A percentile compares a stretch with the other conserved stretches of the same genome.
These are phyloP conservation scores for Zanthoxylum bungeanum DNA, from an alignment of 345 rosid genomes.

Conservation along the genomic window DNA sequence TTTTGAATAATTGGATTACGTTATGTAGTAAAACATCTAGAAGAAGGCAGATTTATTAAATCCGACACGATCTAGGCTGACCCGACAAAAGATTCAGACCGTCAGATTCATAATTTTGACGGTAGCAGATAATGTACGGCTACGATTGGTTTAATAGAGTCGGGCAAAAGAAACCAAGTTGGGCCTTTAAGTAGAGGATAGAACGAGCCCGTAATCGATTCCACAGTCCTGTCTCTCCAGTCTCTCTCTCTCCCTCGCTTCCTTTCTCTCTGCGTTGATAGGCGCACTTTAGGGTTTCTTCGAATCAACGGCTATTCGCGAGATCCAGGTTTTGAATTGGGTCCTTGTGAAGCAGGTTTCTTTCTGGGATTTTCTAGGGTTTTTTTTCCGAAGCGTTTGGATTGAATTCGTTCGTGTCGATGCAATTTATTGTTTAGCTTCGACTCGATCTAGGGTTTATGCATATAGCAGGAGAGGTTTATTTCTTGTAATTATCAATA, in stretches of 20 bases:
- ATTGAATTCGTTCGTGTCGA: slow-evolving; percentile 8
- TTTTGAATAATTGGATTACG: neutral
- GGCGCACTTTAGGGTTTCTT: slow-evolving; percentile 23
- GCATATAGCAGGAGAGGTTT: slow-evolving; percentile 3
- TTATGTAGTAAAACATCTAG: neutral
- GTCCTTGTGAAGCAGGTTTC: slow-evolving; percentile 17
- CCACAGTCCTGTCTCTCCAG: slow-evolving; percentile 4
- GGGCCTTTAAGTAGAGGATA: slow-evolving; percentile 43
- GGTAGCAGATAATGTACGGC: slow-evolving; percentile 30
- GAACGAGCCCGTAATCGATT: slow-evolving; percentile 8
- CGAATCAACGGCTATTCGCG: slow-evolving; percentile 29
- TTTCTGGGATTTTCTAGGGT: slow-evolving; percentile 38
- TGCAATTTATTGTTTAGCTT: slow-evolving; percentile 15
- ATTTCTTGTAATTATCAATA: neutral
- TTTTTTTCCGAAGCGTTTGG: neutral
- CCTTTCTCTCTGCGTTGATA: slow-evolving; percentile 7
- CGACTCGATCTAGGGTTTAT: slow-evolving; percentile 26
- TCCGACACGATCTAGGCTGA: slow-evolving; percentile 3
- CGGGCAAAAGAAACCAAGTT: slow-evolving; percentile 15
- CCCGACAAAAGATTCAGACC: neutral
- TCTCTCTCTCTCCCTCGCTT: neutral
- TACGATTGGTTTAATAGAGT: slow-evolving; percentile 32
- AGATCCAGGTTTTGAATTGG: slow-evolving; percentile 39
- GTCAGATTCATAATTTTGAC: slow-evolving; percentile 34
- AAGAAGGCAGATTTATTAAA: neutral